These are phyloP conservation scores for Hericium rajendrae DNA, from an alignment of 768 basidiomycete genomes.

Conservation along the genomic window DNA sequence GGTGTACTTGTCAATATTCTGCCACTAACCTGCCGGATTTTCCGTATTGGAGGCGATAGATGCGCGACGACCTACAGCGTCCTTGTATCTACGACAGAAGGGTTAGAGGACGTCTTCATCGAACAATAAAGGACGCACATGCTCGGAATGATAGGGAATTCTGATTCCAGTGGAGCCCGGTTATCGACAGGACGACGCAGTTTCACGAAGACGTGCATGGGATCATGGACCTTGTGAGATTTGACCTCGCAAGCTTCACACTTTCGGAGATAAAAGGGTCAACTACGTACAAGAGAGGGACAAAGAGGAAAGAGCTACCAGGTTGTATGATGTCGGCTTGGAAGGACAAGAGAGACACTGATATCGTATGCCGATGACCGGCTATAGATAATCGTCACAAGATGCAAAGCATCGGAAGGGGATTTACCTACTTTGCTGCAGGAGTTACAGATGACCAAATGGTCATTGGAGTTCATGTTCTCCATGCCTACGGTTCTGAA, in stretches of 20 bases:
- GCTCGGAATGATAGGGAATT: conserved; percentile 54
- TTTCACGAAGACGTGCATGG: conserved; percentile 83
- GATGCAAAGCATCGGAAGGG: not conserved
- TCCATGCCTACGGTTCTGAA: conserved; percentile 4
- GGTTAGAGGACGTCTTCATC: not conserved
- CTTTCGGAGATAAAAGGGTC: conserved; percentile 28
- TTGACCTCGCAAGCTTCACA: conserved; percentile 71
- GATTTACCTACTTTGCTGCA: conserved; percentile 4
- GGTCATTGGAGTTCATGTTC: conserved; percentile 2
- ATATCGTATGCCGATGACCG: conserved; percentile 70
- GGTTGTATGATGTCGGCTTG: conserved; percentile 53
- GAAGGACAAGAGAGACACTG: conserved; percentile 91
- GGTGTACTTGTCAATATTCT: not conserved
- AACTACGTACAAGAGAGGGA: not conserved
- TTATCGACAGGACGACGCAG: conserved; percentile 66
- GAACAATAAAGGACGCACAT: conserved; percentile 35
- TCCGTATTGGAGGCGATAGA: conserved; percentile 22
- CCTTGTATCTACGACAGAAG: conserved; percentile 42
- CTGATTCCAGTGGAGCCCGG: conserved; percentile 37
- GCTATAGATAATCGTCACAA: conserved; percentile 26
- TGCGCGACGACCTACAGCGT: conserved; percentile 41
- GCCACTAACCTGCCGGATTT: conserved; percentile 47
- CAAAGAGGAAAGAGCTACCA: conserved; percentile 39
- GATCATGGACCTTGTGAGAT: conserved; percentile 75
- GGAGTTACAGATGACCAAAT: conserved; percentile 10